Base-by-base conservation (phyloP, 805 yeast genomes). In the Saturnispora serradocipensis region DNA sequence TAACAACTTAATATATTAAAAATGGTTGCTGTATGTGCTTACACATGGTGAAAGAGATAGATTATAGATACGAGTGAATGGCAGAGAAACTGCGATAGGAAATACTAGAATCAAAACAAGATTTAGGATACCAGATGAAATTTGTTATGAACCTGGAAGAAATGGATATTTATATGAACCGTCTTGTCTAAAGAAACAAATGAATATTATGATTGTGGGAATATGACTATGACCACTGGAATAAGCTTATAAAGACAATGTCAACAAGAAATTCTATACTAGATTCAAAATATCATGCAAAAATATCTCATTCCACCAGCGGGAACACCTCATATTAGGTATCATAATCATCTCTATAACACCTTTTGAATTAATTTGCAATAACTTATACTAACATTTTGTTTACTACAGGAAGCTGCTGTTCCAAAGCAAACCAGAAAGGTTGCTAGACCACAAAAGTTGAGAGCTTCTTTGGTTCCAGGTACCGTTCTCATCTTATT, bases 401-500 rank as follows among this genome's bases (percentile, higher is more conserved):
- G 44, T 49, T 24, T 40, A 32, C 42, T 42, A 36, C 46, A 47
- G 86, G 81, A 87, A 80, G 87, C 83, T 76, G 85, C 80, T 67
- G 88, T 81, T 69, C 82, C 89, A 69, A 87, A 85, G 81, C 81
- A 80, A 75, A 71, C 88, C 72, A 87, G 96, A 84, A 88, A 89
- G 85, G 72, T 90, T 67, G 78, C 80, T 68, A 88, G 89, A 73
- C 95, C 97, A 70, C 93, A 88, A 77, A 86, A 86, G 77, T 82
- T 93, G 75, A 89, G 98, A 77, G 81, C 95, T 69, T 86, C 97
- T 59, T 80, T 91, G 70, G 95, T 86, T 64, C 97, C 97, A 76
- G 99, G 99, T 74, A 86, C 97, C 70, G 97, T 91, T 65, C 81
- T 93, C 73, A 91, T 91, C 75, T 78, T 91, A 74, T 83, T 91